Conservation (phyloP, 1,139 yeast genomes). For the Yamadazyma membranifaciens region DNA sequence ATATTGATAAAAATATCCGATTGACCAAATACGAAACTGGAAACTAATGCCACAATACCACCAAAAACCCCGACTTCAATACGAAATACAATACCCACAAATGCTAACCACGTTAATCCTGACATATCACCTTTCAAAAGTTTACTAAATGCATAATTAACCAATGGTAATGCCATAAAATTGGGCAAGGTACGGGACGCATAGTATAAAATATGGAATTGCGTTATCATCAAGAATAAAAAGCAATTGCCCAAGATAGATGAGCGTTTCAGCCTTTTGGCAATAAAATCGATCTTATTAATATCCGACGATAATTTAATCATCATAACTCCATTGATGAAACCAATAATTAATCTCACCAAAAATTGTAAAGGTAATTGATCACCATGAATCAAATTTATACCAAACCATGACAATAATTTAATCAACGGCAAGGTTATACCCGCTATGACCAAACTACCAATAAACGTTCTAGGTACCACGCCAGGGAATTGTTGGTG, state of each 20-base stretch:
- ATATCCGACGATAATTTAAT: conserved; percentile 26
- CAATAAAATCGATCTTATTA: conserved; percentile 24
- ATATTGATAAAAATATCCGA: conserved; percentile 34
- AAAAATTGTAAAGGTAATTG: conserved; percentile 48
- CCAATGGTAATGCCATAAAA: conserved; percentile 77
- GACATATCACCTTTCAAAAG: conserved; percentile 49
- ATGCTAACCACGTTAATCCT: conserved; percentile 60
- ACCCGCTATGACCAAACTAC: conserved; percentile 57
- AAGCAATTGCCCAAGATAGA: conserved; percentile 54
- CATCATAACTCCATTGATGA: conserved; percentile 40
- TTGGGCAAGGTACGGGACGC: conserved; percentile 83
- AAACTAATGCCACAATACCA: conserved; percentile 41
- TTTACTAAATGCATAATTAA: conserved; percentile 53
- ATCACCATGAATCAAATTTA: conserved; percentile 20
- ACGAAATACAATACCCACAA: conserved; percentile 69
- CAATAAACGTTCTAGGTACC: conserved; percentile 84
- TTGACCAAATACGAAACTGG: conserved; percentile 40
- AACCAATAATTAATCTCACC: conserved; percentile 54
- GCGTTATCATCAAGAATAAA: conserved; percentile 54
- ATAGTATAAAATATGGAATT: conserved; percentile 79
- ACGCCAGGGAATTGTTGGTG: conserved; percentile 82
- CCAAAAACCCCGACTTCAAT: conserved; percentile 68
- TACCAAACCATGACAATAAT: conserved; percentile 16
- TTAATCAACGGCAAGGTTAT: conserved; percentile 26
- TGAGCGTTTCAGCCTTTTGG: conserved; percentile 14